A percentile compares a stretch with the other conserved stretches of the same genome.
Evolutionary conservation across 139 green algal species (phyloP).

Genomic region (Micractinium conductrix): DNA sequence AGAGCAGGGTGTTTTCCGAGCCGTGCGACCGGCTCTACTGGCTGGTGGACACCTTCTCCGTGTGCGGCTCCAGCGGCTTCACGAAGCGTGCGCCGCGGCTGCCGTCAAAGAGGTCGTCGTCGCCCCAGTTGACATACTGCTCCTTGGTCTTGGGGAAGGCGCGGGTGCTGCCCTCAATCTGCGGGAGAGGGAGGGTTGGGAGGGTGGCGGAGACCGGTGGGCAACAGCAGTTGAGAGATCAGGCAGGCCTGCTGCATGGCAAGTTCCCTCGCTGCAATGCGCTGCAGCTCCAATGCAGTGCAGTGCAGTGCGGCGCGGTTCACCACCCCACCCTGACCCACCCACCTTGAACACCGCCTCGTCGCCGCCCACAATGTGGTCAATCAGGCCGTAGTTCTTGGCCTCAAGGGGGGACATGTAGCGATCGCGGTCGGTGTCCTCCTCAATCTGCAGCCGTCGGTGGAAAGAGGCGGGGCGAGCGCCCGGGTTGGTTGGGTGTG

Average conservation of each 20-base stretch:
- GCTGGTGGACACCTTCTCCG: constrained; percentile 30
- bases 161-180: constrained; percentile 64
- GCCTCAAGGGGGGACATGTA: constrained; percentile 99
- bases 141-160: constrained; percentile 78
- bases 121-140: constrained; percentile 68
- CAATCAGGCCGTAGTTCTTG: constrained; percentile 96
- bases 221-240: too few species aligned
- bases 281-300: neutral
- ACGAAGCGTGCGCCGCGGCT: constrained; percentile 45
- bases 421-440: constrained; percentile 97
- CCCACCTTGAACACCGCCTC: constrained; percentile 57
- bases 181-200: constrained; percentile 53
- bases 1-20: too few species aligned
- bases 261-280: too few species aligned
- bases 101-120: constrained; percentile 52
- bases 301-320: too few species aligned
- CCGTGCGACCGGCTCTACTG: too few species aligned
- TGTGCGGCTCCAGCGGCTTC: constrained; percentile 61
- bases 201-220: neutral
- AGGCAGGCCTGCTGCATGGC: too few species aligned
- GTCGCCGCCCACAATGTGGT: constrained; percentile 96
- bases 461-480: too few species aligned
- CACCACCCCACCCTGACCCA: neutral
- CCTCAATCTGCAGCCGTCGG: constrained; percentile 76
- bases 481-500: neutral